Conservation (phyloP, 2,329 filamentous ascomycete genomes). For the Elsinoe perseae region DNA sequence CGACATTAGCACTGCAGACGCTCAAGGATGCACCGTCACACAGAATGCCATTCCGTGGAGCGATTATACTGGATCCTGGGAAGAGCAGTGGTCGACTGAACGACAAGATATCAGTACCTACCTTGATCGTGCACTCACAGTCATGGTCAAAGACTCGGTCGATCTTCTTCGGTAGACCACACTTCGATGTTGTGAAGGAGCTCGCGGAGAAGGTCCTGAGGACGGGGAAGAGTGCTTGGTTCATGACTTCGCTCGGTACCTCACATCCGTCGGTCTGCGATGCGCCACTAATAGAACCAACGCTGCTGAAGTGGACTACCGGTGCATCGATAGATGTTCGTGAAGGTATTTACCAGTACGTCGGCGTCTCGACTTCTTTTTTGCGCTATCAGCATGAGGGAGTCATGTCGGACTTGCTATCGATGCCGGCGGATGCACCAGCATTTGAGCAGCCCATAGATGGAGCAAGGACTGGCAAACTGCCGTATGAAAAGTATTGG, state of each 20-base stretch:
- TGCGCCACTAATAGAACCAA: conserved; percentile 56
- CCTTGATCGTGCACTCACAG: conserved; percentile 56
- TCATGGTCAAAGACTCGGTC: conserved; percentile 54
- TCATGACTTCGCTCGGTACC: conserved; percentile 18
- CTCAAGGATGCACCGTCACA: conserved; percentile 44
- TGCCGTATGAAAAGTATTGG: conserved; percentile 32
- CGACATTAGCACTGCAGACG: conserved; percentile 54
- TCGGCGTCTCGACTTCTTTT: conserved; percentile 52
- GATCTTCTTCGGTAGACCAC: conserved; percentile 55
- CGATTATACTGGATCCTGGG: conserved; percentile 58
- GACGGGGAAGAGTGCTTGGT: conserved; percentile 16
- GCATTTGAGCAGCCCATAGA: conserved; percentile 28
- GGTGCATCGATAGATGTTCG: conserved; percentile 51
- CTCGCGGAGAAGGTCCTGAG: conserved; percentile 41
- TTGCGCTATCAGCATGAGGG: conserved; percentile 41
- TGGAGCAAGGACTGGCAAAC: conserved; percentile 22
- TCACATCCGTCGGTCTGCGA: conserved; percentile 59
- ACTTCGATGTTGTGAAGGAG: conserved; percentile 56
- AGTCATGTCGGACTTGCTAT: conserved; percentile 42
- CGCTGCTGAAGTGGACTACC: conserved; percentile 54
- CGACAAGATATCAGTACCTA: conserved; percentile 49
- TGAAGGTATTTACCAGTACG: conserved; percentile 53
- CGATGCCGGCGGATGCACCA: conserved; percentile 40
- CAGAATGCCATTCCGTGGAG: conserved; percentile 46
- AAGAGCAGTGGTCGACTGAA: conserved; percentile 58